A percentile compares a stretch with the other conserved stretches of the same genome.
These are phyloP conservation scores for Myriosclerotinia duriaeana DNA, from an alignment of 2,329 filamentous ascomycete species.

Conservation along the genomic window DNA sequence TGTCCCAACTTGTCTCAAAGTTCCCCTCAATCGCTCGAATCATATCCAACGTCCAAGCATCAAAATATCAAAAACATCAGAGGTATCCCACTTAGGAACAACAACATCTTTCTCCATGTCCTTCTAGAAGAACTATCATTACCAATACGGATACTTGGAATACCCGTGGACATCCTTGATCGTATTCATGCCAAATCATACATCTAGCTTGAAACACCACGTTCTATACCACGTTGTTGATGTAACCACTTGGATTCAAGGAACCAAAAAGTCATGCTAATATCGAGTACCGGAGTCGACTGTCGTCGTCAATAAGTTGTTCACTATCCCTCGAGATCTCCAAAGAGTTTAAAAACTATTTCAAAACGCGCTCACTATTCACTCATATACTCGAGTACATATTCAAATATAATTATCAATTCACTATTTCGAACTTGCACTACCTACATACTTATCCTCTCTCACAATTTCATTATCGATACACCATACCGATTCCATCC, in stretches of 20 bases:
- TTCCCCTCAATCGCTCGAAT: slow-evolving; percentile 15
- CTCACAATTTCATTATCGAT: background rate
- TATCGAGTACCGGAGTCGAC: slow-evolving; percentile 25
- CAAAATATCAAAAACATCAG: background rate
- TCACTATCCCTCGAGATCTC: slow-evolving; percentile 23
- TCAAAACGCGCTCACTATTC: slow-evolving; percentile 14
- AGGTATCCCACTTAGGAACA: slow-evolving; percentile 7
- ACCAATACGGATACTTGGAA: slow-evolving; percentile 1
- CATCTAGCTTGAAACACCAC: slow-evolving; percentile 26
- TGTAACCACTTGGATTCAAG: slow-evolving; percentile 24
- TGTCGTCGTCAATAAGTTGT: slow-evolving; percentile 21
- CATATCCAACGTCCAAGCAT: background rate
- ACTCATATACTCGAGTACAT: slow-evolving; percentile 2
- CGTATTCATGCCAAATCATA: slow-evolving; percentile 29
- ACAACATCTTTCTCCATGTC: slow-evolving; percentile 11
- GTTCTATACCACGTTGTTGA: slow-evolving; percentile 22
- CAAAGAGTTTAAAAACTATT: slow-evolving; percentile 16
- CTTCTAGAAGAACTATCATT: background rate
- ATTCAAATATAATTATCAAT: slow-evolving; percentile 7
- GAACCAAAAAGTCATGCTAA: slow-evolving; percentile 30
- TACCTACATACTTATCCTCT: background rate
- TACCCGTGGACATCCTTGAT: background rate
- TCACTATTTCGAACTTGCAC: background rate
- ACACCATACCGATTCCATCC: slow-evolving; percentile 12
- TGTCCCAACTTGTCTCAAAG: slow-evolving; percentile 1